A percentile compares a stretch with the other conserved stretches of the same genome.
phyloP scores from a whole-genome alignment of 2,329 filamentous ascomycete species.

The Raffaelea arxii region DNA sequence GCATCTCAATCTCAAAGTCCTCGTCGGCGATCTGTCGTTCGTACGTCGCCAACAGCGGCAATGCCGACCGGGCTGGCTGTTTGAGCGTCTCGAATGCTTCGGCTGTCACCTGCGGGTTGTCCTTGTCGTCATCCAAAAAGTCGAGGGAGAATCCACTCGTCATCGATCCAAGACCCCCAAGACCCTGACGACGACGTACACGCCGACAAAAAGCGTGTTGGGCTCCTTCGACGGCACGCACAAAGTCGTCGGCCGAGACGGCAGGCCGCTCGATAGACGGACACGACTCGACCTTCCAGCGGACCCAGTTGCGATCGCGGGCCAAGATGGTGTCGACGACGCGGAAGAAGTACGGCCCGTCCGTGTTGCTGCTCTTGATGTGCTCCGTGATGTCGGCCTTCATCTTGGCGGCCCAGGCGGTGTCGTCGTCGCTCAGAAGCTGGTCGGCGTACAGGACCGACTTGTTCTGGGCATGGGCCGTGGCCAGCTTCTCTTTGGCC shows the following conservation, averaged over 20 bases:
- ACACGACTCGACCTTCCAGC: slow-evolving; percentile 95
- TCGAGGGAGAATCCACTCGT: slow-evolving; percentile 67
- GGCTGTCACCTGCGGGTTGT: slow-evolving; percentile 4
- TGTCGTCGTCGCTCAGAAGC: slow-evolving; percentile 72
- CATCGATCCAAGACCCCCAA: slow-evolving; percentile 60
- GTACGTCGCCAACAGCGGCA: slow-evolving; percentile 63
- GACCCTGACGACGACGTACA: slow-evolving; percentile 60
- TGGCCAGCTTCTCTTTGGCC: slow-evolving; percentile 68
- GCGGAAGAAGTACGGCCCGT: slow-evolving; percentile 88
- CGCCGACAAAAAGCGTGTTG: slow-evolving; percentile 53
- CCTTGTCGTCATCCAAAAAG: slow-evolving; percentile 60
- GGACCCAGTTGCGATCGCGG: slow-evolving; percentile 96
- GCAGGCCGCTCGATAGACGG: slow-evolving; percentile 72
- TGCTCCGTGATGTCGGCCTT: slow-evolving; percentile 73
- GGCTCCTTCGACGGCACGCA: slow-evolving; percentile 57
- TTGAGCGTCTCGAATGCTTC: slow-evolving; percentile 62
- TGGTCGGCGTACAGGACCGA: slow-evolving; percentile 76
- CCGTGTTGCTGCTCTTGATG: slow-evolving; percentile 61
- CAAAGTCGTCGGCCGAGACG: slow-evolving; percentile 58
- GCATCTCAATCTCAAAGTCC: slow-evolving; percentile 81
- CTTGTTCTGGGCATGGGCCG: slow-evolving; percentile 62
- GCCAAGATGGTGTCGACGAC: slow-evolving; percentile 96
- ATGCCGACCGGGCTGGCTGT: slow-evolving; percentile 49
- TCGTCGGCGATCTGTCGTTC: slow-evolving; percentile 65
- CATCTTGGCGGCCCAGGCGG: slow-evolving; percentile 75